A percentile compares a stretch with the other conserved stretches of the same genome.
Evolutionary conservation across 2,329 filamentous ascomycete species (phyloP).

Genomic region (Ceratocystis cacaofunesta): DNA sequence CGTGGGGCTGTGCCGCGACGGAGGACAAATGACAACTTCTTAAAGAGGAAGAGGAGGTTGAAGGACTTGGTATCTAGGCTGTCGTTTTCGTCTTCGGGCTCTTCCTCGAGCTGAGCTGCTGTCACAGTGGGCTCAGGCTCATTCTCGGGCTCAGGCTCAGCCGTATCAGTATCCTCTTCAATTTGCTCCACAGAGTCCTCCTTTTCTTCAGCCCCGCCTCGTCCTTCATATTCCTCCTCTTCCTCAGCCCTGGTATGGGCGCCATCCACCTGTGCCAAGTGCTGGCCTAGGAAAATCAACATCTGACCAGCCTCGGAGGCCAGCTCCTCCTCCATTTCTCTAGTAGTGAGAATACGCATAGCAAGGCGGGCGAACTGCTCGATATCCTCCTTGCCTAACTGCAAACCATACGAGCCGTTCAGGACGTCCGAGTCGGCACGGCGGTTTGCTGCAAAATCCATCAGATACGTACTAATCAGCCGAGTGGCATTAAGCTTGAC

Average conservation of each 20-base stretch:
- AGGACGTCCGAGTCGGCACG: slow-evolving; percentile 39
- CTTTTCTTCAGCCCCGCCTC: slow-evolving; percentile 24
- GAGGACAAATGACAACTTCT: slow-evolving; percentile 62
- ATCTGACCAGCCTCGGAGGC: slow-evolving; percentile 67
- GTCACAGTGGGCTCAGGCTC: slow-evolving; percentile 26
- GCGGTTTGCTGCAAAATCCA: slow-evolving; percentile 50
- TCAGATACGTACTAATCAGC: slow-evolving; percentile 62
- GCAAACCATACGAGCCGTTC: slow-evolving; percentile 54
- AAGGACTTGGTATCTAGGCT: slow-evolving; percentile 19
- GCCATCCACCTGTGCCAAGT: slow-evolving; percentile 26
- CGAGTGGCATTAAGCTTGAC: slow-evolving; percentile 66
- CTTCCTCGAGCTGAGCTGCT: neutral
- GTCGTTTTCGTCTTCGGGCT: slow-evolving; percentile 14
- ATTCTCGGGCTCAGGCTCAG: slow-evolving; percentile 26
- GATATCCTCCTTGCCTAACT: slow-evolving; percentile 50
- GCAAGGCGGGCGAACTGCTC: slow-evolving; percentile 38
- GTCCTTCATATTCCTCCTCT: slow-evolving; percentile 29
- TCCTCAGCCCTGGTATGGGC: slow-evolving; percentile 26
- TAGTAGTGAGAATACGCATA: slow-evolving; percentile 42
- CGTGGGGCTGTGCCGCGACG: slow-evolving; percentile 57
- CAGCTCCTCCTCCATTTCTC: slow-evolving; percentile 55
- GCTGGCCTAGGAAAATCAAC: slow-evolving; percentile 61
- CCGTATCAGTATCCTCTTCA: slow-evolving; percentile 21
- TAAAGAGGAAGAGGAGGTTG: slow-evolving; percentile 58
- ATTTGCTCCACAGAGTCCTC: slow-evolving; percentile 27